Percentiles rank a stretch among this genome's conserved stretches.
phyloP scores from a whole-genome alignment of 352 stramenopile genomes.

The Globisporangium spiculum region DNA sequence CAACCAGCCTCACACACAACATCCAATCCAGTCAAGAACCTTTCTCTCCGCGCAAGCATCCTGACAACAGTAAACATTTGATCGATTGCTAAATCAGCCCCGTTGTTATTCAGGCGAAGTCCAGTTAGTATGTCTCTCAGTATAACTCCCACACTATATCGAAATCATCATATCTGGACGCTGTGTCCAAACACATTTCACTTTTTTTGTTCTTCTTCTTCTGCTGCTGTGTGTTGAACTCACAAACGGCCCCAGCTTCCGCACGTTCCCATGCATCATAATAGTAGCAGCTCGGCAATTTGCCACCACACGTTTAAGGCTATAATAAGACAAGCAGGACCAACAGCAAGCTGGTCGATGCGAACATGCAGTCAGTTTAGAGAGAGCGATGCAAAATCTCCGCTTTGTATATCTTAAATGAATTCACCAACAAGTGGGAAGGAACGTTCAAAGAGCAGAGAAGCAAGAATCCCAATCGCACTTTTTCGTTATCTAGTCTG shows the following conservation, averaged over 20 bases:
- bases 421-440: background rate
- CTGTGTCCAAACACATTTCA: background rate
- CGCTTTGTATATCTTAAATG: background rate
- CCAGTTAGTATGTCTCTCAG: background rate
- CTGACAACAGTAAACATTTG: too few species aligned
- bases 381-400: background rate
- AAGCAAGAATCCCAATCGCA: background rate
- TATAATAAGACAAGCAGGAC: background rate
- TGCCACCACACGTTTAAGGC: background rate
- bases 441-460: background rate
- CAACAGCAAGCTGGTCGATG: background rate
- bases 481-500: background rate
- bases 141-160: background rate
- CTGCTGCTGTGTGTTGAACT: background rate
- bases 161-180: background rate
- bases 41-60: too few species aligned
- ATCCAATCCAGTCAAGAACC: too few species aligned
- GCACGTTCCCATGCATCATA: background rate
- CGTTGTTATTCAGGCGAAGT: too few species aligned
- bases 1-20: too few species aligned
- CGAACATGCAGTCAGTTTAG: background rate
- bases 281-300: background rate
- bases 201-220: background rate
- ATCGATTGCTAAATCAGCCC: too few species aligned
- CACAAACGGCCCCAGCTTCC: background rate